Evolutionary conservation across 768 basidiomycete genomes (phyloP), one percentile per base, ranked within the genome.

Genomic region (Pulveroboletus frians): DNA sequence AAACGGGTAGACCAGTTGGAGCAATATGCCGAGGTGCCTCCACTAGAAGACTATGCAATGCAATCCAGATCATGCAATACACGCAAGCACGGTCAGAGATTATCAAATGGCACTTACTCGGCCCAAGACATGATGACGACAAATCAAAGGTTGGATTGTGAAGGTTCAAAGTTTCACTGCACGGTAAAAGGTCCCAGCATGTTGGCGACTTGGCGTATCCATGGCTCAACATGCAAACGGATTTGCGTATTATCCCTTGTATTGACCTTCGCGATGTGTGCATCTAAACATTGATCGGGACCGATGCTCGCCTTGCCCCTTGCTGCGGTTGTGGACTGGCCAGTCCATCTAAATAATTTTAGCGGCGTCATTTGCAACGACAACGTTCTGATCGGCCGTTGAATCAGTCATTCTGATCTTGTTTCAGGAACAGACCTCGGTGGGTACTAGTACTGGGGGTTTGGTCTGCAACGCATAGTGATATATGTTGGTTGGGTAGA

Each of bases 1-100:
- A 65, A 51, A 39, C 43, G 8, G n/a, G 67, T 47, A n/a, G 50
- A 55, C 53, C 53, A 62, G 52, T 20, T 43, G 47, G 36, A 5
- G 18, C 37, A 3, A 34, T 7, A 37, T 29, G 44, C 20, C 35
- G 49, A 53, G 55, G 57, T 7, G 44, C 60, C 23, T 40, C 42
- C 3, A 43, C 50, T 39, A 46, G 46, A 44, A 55, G 39, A 34
- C 27, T 53, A 10, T 54, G 32, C 4, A 64, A 43, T 41, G 29
- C 2, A 53, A 48, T 17, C 37, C 46, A 42, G 59, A n/a, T n/a
- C 39, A n/a, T 17, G 31, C 15, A 7, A 48, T 35, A 21, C 26
- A 32, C 21, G 46, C 5, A 18, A 50, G 17, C 56, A 60, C 61
- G 32, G 21, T 30, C 46, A 45, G 32, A 45, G 37, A 17, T 17